A percentile compares a stretch with the other conserved stretches of the same genome.
Evolutionary conservation across 2,329 filamentous ascomycete species (phyloP).

Genomic region (Exophiala calicioides): DNA sequence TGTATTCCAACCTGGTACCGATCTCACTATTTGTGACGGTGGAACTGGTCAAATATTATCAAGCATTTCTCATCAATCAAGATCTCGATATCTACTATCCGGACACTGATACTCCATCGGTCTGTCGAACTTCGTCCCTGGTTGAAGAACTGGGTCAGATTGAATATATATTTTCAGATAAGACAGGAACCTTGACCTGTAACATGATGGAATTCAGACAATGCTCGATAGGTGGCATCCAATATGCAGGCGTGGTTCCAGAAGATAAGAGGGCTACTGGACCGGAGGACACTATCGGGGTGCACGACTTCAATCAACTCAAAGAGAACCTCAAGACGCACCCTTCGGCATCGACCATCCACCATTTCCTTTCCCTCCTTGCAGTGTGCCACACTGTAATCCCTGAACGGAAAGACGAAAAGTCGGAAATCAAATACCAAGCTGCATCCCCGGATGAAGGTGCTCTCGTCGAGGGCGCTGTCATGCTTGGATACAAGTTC

Average conservation of each 20-base stretch:
- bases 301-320: slow-evolving; percentile 81
- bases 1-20: slow-evolving; percentile 94
- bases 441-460: slow-evolving; percentile 96
- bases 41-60: slow-evolving; percentile 96
- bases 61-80: slow-evolving; percentile 95
- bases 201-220: slow-evolving; percentile 99
- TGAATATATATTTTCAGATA: slow-evolving; percentile 97
- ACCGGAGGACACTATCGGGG: slow-evolving; percentile 68
- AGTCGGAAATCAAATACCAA: slow-evolving; percentile 91
- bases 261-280: slow-evolving; percentile 86
- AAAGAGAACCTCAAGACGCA: slow-evolving; percentile 68
- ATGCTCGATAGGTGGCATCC: slow-evolving; percentile 86
- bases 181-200: slow-evolving; percentile 95
- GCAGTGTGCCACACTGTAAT: slow-evolving; percentile 97
- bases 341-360: slow-evolving; percentile 60
- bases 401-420: slow-evolving; percentile 79
- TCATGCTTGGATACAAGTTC: slow-evolving; percentile 83
- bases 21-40: slow-evolving; percentile 98
- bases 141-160: slow-evolving; percentile 98
- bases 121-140: slow-evolving; percentile 91
- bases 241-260: slow-evolving; percentile 88
- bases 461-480: slow-evolving; percentile 90
- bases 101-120: slow-evolving; percentile 90
- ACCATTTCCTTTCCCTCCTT: slow-evolving; percentile 85
- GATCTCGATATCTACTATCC: slow-evolving; percentile 98